Conservation (phyloP, 2,329 filamentous ascomycete genomes). For the Orbilia javanica region DNA sequence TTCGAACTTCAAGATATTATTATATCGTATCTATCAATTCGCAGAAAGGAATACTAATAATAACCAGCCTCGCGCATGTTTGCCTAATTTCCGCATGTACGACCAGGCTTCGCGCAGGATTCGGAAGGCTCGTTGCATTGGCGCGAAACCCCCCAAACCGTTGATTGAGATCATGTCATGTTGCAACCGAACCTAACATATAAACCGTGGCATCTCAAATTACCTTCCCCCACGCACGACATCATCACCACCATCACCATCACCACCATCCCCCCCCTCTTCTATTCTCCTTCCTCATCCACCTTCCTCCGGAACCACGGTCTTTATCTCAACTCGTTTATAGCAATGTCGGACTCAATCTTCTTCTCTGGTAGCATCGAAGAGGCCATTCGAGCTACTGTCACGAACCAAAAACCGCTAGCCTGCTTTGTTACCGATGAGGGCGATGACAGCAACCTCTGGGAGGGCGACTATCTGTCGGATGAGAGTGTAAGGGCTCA, state of each 20-base stretch:
- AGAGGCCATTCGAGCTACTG: constrained; percentile 43
- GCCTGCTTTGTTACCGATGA: constrained; percentile 55
- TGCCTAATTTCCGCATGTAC: too few species aligned
- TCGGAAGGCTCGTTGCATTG: too few species aligned
- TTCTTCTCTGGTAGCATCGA: constrained; percentile 55
- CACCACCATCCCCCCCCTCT: not conserved
- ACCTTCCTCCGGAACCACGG: too few species aligned
- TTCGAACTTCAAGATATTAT: not conserved
- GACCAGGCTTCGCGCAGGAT: too few species aligned
- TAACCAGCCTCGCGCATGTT: not conserved
- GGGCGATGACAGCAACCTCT: constrained; percentile 34
- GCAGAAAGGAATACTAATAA: not conserved
- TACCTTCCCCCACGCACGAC: constrained; percentile 8
- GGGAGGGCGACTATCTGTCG: constrained; percentile 44
- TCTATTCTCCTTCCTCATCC: not conserved
- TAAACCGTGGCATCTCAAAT: constrained; percentile 14
- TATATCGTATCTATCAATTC: too few species aligned
- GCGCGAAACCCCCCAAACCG: not conserved
- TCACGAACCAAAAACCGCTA: constrained; percentile 32
- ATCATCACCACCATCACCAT: not conserved
- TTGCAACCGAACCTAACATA: not conserved
- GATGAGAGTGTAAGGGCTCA: constrained; percentile 31
- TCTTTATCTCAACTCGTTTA: not conserved
- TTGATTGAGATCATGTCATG: not conserved
- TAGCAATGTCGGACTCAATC: constrained; percentile 38